Evolutionary conservation across 306 rosid species (phyloP), one percentile per base, ranked within the genome.

Genomic region (Quercus alba): DNA sequence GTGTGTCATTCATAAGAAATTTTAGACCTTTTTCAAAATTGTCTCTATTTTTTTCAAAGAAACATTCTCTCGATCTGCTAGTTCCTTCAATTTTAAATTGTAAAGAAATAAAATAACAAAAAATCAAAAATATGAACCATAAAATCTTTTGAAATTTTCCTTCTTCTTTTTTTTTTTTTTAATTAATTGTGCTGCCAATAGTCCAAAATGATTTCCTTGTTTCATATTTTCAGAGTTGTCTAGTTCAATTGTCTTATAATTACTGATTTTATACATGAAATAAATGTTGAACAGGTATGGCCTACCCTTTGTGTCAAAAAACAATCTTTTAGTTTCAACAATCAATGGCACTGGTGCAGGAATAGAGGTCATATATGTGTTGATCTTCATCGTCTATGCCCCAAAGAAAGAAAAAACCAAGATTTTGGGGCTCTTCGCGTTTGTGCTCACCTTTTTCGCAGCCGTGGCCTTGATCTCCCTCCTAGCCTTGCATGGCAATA

Each of bases 281-380:
- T 26, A 33, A 35, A 18, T 10, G 68, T 61, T 61, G 33, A 14
- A 69, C 78, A 92, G 98, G 98, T 95, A 95, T 64, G 99, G 99
- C 1, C 75, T 95, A 3, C 99, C 99, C 12, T 89, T 95, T 85
- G 89, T 95, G 71, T 91, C 99, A 19, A 89, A 92, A 1, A 56
- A 93, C 96, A 95, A 95, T 80, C 68, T 95, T 46, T 51, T 88
- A 84, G 97, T 93, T 17, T 84, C 94, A 70, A 90, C 99, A 31
- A 56, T 93, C 77, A 95, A 95, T 80, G 94, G 98, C 5, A 46
- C 97, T 0, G 98, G 99, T 26, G 83, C 98, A 6, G 79, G 8
- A 41, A 95, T 93, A 5, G 99, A 95, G 56, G n/a, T 52, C 54
- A 30, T 88, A 4, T 95, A 93, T 77, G 99, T 95, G 59, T 20